Conservation (phyloP, 2,329 filamentous ascomycete genomes). For the Mycosphaerella arachidis region DNA sequence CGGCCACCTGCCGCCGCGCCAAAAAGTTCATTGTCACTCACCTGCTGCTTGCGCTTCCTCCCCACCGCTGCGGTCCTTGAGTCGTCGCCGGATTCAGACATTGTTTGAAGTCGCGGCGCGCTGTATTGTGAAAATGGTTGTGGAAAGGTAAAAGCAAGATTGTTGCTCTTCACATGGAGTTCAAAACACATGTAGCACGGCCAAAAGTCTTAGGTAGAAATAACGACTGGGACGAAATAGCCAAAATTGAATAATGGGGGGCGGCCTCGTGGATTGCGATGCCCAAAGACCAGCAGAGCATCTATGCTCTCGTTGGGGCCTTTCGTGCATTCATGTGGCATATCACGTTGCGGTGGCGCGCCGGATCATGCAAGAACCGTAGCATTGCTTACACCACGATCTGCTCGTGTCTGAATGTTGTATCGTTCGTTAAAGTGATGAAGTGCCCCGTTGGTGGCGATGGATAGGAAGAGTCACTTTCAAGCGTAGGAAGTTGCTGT, state of each 20-base stretch:
- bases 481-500: background rate
- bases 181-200: background rate
- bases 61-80: slow-evolving; percentile 7
- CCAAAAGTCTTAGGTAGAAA: background rate
- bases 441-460: background rate
- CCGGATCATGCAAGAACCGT: no score
- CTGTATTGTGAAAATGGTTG: background rate
- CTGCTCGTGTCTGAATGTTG: no score
- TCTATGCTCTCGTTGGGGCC: no score
- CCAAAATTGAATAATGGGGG: background rate
- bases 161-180: background rate
- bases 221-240: background rate
- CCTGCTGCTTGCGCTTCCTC: slow-evolving; percentile 6
- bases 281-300: no score
- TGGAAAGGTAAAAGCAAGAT: background rate
- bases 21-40: background rate
- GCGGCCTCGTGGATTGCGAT: background rate
- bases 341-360: no score
- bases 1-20: background rate
- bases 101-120: background rate
- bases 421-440: background rate
- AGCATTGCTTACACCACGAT: no score
- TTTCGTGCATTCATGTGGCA: no score
- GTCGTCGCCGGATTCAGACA: slow-evolving; percentile 8
- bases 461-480: background rate